Conservation (phyloP, 2,329 filamentous ascomycete species). For the Fusarium sp. region DNA sequence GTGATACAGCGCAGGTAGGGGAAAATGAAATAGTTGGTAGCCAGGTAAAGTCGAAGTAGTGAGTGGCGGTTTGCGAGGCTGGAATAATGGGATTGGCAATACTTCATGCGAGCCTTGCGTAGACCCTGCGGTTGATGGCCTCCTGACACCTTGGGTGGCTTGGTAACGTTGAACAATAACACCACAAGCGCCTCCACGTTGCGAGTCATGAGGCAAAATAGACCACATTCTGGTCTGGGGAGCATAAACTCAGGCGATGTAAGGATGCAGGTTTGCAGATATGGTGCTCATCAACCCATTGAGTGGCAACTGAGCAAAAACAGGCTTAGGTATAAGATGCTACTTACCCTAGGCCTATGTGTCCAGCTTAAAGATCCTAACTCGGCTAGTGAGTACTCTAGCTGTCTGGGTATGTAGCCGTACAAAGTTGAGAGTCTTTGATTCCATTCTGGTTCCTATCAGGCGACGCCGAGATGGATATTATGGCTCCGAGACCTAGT, state of each 20-base stretch:
- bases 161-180: constrained; percentile 1
- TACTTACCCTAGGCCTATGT: too few relatives aligned
- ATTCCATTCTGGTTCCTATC: constrained; percentile 16
- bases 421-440: not conserved
- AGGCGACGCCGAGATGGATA: constrained; percentile 23
- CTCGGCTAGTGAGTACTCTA: too few relatives aligned
- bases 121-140: not conserved
- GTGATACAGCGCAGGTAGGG: not conserved
- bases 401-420: too few relatives aligned
- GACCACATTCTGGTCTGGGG: not conserved
- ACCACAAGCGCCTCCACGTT: not conserved
- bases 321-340: too few relatives aligned
- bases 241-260: not conserved
- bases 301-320: too few relatives aligned
- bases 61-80: constrained; percentile 12
- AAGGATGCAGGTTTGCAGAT: too few relatives aligned
- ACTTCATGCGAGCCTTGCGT: constrained; percentile 2
- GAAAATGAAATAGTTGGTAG: not conserved
- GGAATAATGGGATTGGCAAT: constrained; percentile 10
- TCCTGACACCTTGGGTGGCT: not conserved
- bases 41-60: constrained; percentile 8
- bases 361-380: too few relatives aligned
- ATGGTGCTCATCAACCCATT: too few relatives aligned
- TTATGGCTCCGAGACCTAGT: constrained; percentile 6
- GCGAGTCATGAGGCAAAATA: not conserved